Conservation (phyloP, 2,329 filamentous ascomycete genomes). For the Penicillium polonicum region DNA sequence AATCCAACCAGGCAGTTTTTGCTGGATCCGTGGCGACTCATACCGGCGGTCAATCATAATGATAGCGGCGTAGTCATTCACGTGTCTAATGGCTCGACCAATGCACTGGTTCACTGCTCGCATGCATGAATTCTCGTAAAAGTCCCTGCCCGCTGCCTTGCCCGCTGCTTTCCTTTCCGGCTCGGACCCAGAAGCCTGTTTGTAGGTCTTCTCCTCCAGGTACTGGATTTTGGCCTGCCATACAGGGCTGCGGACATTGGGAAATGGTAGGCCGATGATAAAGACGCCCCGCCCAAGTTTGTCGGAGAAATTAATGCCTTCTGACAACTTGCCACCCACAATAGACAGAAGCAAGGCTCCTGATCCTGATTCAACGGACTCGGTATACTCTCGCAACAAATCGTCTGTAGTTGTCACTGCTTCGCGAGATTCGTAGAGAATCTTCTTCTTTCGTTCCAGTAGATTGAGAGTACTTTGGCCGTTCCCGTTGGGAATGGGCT, state of each 20-base stretch:
- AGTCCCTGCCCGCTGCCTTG: conserved; percentile 64
- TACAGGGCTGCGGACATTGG: conserved; percentile 82
- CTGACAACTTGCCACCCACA: conserved; percentile 89
- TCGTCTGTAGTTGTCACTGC: conserved; percentile 57
- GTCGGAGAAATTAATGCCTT: conserved; percentile 98
- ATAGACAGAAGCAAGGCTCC: conserved; percentile 86
- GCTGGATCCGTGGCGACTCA: conserved; percentile 66
- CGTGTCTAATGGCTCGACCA: conserved; percentile 85
- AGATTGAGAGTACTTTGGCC: conserved; percentile 30
- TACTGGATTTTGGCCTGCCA: conserved; percentile 93
- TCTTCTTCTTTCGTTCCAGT: conserved; percentile 36
- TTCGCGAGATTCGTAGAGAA: conserved; percentile 57
- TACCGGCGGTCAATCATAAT: conserved; percentile 81
- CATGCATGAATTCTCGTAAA: conserved; percentile 95
- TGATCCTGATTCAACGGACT: conserved; percentile 59
- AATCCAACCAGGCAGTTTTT: conserved; percentile 90
- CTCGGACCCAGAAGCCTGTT: conserved; percentile 30
- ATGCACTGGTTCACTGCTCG: conserved; percentile 96
- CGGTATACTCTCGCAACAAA: conserved; percentile 69
- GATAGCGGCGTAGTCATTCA: conserved; percentile 85
- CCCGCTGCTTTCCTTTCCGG: conserved; percentile 36
- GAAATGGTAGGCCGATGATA: conserved; percentile 89
- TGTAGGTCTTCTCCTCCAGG: conserved; percentile 63
- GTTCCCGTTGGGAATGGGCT: conserved; percentile 28
- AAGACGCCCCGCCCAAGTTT: conserved; percentile 82